A percentile compares a stretch with the other conserved stretches of the same genome.
These are phyloP conservation scores for Persicaria tinctoria DNA, from an alignment of 148 eudicot genomes.

Conservation along the genomic window DNA sequence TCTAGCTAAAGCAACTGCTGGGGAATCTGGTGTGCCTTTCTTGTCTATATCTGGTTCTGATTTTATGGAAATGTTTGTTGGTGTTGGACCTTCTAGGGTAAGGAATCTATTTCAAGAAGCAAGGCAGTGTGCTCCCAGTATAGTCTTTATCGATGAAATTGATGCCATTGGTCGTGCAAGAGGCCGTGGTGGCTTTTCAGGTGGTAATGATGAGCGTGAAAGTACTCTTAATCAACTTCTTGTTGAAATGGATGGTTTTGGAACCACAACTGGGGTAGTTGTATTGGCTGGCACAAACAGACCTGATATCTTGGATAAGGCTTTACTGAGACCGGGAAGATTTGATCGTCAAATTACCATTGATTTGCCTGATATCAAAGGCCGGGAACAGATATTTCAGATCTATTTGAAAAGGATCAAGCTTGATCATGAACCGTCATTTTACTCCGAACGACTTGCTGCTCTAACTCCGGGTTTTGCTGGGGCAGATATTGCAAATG, in stretches of 20 bases:
- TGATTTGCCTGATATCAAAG: constrained; percentile 85
- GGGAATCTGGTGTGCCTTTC: constrained; percentile 96
- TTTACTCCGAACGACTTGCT: constrained; percentile 70
- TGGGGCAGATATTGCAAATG: constrained; percentile 94
- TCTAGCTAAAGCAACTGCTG: constrained; percentile 92
- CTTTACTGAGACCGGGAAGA: constrained; percentile 82
- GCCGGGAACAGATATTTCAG: constrained; percentile 84
- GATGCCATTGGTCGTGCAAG: constrained; percentile 91
- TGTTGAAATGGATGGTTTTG: constrained; percentile 94
- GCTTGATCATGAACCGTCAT: constrained; percentile 68
- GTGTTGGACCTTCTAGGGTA: constrained; percentile 93
- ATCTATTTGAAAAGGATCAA: constrained; percentile 73
- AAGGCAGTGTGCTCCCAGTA: constrained; percentile 83
- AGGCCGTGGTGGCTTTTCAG: constrained; percentile 80
- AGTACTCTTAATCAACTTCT: constrained; percentile 88
- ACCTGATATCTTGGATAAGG: constrained; percentile 85
- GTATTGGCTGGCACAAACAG: constrained; percentile 87
- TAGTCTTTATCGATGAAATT: constrained; percentile 88
- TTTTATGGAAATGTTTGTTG: constrained; percentile 98
- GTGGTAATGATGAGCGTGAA: constrained; percentile 82
- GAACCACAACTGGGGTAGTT: constrained; percentile 79
- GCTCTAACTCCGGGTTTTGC: constrained; percentile 95
- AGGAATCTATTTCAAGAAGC: constrained; percentile 87
- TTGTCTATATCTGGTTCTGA: constrained; percentile 83
- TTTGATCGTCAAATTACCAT: constrained; percentile 76